A percentile compares a stretch with the other conserved stretches of the same genome.
These are phyloP conservation scores for Aspergillus biplanus DNA, from an alignment of 495 filamentous ascomycete genomes.

Conservation along the genomic window DNA sequence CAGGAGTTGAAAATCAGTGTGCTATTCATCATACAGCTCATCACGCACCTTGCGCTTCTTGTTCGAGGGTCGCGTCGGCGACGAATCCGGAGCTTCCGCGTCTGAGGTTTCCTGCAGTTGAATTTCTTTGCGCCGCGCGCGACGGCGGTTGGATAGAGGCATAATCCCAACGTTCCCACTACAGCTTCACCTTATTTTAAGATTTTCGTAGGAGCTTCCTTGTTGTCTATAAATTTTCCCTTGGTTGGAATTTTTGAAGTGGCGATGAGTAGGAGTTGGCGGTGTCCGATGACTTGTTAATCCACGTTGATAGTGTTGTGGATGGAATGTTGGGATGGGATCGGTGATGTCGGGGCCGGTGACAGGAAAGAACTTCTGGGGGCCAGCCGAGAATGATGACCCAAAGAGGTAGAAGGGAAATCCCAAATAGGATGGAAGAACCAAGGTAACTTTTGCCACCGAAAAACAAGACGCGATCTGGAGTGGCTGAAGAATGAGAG, in stretches of 20 bases:
- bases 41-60: conserved; percentile 74
- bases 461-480: conserved; percentile 26
- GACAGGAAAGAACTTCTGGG: conserved; percentile 16
- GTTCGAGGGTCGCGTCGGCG: conserved; percentile 70
- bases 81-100: conserved; percentile 63
- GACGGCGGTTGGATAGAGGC: conserved; percentile 57
- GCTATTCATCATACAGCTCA: background rate
- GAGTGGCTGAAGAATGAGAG: conserved; percentile 18
- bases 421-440: conserved; percentile 32
- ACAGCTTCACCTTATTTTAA: background rate
- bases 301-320: conserved; percentile 9
- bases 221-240: background rate
- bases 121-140: conserved; percentile 54
- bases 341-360: conserved; percentile 5
- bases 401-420: conserved; percentile 36
- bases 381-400: conserved; percentile 26
- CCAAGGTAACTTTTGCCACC: conserved; percentile 49
- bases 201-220: background rate
- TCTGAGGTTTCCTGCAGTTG: conserved; percentile 53
- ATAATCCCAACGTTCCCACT: conserved; percentile 29
- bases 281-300: background rate
- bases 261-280: background rate
- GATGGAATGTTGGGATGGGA: conserved; percentile 4
- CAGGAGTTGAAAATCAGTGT: background rate
- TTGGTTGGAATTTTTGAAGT: background rate